Conservation (phyloP, 2,329 filamentous ascomycete genomes). For the Emericellopsis atlantica region DNA sequence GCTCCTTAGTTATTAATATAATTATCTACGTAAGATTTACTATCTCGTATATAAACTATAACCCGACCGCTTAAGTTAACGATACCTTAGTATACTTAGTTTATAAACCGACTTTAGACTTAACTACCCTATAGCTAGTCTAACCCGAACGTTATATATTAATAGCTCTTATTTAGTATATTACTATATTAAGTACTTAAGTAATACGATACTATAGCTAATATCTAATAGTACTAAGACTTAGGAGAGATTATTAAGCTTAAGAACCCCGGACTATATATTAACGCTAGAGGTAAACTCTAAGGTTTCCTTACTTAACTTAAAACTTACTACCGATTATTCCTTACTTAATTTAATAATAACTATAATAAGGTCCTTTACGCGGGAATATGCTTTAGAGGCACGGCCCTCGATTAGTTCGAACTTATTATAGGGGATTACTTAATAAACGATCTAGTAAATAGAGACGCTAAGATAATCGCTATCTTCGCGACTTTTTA, state of each 20-base stretch:
- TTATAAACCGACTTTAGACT: neutral
- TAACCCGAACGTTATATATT: neutral
- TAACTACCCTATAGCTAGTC: neutral
- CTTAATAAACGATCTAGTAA: neutral
- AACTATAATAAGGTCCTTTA: neutral
- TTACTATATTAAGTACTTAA: neutral
- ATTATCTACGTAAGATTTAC: no score
- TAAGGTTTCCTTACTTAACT: conserved; percentile 1
- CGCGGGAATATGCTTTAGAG: neutral
- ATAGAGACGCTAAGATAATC: neutral
- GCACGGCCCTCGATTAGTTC: neutral
- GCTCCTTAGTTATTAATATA: no score
- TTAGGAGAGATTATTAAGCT: neutral
- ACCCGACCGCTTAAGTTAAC: neutral
- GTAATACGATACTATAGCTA: no score
- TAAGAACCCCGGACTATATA: neutral
- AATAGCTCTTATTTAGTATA: neutral
- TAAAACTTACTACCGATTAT: no score
- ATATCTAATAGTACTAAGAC: neutral
- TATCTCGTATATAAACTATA: no score
- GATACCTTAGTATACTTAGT: neutral
- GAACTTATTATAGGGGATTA: neutral
- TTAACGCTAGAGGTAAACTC: neutral
- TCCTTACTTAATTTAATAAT: neutral
- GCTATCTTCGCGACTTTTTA: no score